Base-by-base conservation (phyloP, 2,329 filamentous ascomycete genomes). In the Stagonosporopsis cucurbitacearum region DNA sequence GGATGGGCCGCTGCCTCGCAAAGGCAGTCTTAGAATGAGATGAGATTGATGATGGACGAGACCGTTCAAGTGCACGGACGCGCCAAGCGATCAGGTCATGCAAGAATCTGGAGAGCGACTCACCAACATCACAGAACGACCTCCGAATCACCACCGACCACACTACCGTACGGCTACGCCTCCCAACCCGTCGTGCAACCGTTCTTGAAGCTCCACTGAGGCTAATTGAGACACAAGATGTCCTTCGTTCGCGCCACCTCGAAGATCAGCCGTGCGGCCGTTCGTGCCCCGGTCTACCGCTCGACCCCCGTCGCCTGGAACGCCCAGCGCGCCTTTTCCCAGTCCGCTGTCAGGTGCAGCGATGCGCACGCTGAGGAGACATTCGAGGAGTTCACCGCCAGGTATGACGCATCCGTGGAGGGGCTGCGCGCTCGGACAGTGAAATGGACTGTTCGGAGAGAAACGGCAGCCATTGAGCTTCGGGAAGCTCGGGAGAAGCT, bases 361-460 rank as follows among this genome's bases (percentile, higher is more conserved):
- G 81, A 84, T 63, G 79, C 79, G 75, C 91, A 96, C 80, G 86
- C 88, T 75, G 95, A 99, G 80, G 95, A 99, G 88, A 96, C 90
- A 73, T 99, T 96, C 72, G 95, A 99, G 84, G 93, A 98, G 84
- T 99, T 99, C 81, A 92, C 91, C 80, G 90, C 92, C 73, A 93
- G 95, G 95, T 99, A 91, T 69, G 82, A 67, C 61, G 57, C 59
- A 60, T 58, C 63, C 39, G 35, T 46, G 60, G 64, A 59, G 62
- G 58, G 64, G 59, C 59, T 60, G 47, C 50, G 48, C 33, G 50
- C 47, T 48, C 32, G 48, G 40, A 53, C 39, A 54, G 57, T 54
- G 48, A 57, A 62, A 35, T 46, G 59, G 52, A 57, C 56, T 59
- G 56, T 49, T 61, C 58, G 56, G 48, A 53, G 57, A 50, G 20